Evolutionary conservation across 1,284 basidiomycete genomes (phyloP).

Genomic region (Xerocomus nothofagi): DNA sequence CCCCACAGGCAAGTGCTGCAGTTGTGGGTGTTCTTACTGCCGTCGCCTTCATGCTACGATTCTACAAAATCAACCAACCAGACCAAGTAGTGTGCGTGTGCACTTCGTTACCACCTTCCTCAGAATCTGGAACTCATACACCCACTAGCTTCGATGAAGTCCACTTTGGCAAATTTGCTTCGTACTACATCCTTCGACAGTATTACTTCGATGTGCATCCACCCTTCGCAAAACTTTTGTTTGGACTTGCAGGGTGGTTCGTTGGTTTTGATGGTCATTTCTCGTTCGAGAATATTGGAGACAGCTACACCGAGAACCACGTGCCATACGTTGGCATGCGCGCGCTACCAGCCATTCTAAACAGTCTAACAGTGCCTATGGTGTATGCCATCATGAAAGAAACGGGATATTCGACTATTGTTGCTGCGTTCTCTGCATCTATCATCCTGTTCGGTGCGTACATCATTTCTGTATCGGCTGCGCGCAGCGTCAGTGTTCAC

Average conservation of each 20-base stretch:
- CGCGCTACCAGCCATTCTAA: constrained; percentile 87
- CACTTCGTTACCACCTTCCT: background rate
- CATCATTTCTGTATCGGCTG: background rate
- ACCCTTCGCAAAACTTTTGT: constrained; percentile 91
- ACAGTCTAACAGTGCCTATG: constrained; percentile 86
- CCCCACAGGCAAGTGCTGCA: constrained; percentile 54
- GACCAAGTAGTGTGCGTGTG: constrained; percentile 89
- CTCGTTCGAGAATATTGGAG: constrained; percentile 93
- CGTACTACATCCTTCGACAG: constrained; percentile 86
- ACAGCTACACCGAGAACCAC: constrained; percentile 82
- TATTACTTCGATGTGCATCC: constrained; percentile 99
- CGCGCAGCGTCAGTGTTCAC: constrained; percentile 1
- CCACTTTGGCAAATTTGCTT: constrained; percentile 94
- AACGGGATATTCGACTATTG: constrained; percentile 88
- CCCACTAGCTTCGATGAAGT: constrained; percentile 88
- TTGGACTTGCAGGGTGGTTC: constrained; percentile 92
- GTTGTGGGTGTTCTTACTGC: constrained; percentile 66
- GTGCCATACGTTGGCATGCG: constrained; percentile 96
- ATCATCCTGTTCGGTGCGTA: constrained; percentile 84
- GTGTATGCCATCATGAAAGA: constrained; percentile 98
- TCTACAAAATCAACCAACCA: constrained; percentile 93
- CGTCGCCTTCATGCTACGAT: constrained; percentile 78
- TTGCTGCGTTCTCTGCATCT: constrained; percentile 85
- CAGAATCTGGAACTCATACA: constrained; percentile 1
- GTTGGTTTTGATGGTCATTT: constrained; percentile 96